A percentile compares a stretch with the other conserved stretches of the same genome.
Evolutionary conservation across 148 eudicot genomes (phyloP).

Genomic region (Rhododendron mucronatum): DNA sequence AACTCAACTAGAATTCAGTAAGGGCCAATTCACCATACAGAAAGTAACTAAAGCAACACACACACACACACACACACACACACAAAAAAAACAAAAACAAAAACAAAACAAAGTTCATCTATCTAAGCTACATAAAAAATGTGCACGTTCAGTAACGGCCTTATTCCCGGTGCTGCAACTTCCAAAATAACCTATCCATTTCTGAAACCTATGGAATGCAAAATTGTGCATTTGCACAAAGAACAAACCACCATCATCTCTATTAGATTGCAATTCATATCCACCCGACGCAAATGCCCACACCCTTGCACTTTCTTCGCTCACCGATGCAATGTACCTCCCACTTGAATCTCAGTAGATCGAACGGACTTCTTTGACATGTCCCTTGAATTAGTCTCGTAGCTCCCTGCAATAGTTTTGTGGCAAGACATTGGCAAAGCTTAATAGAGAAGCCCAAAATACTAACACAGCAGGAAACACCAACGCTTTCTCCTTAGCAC

Average conservation of each 20-base stretch:
- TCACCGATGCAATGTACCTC: conserved; percentile 36
- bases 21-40: not conserved
- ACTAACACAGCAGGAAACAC: too few species aligned
- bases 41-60: not conserved
- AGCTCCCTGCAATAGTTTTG: too few species aligned
- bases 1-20: not conserved
- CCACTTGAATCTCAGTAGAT: conserved; percentile 50
- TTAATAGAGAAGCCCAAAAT: too few species aligned
- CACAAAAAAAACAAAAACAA: too few species aligned
- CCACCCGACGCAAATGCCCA: not conserved
- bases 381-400: conserved; percentile 27
- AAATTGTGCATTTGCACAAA: not conserved
- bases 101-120: not conserved
- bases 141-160: not conserved
- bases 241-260: conserved; percentile 14
- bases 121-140: not conserved
- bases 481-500: too few species aligned
- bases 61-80: not conserved
- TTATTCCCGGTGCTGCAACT: not conserved
- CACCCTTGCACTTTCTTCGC: conserved; percentile 41
- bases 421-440: too few species aligned
- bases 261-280: conserved; percentile 8
- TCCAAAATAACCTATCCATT: not conserved
- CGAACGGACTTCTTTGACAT: conserved; percentile 35
- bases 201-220: not conserved